Evolutionary conservation across 148 eudicot species (phyloP).

Genomic region (Vaccinium macrocarpon): DNA sequence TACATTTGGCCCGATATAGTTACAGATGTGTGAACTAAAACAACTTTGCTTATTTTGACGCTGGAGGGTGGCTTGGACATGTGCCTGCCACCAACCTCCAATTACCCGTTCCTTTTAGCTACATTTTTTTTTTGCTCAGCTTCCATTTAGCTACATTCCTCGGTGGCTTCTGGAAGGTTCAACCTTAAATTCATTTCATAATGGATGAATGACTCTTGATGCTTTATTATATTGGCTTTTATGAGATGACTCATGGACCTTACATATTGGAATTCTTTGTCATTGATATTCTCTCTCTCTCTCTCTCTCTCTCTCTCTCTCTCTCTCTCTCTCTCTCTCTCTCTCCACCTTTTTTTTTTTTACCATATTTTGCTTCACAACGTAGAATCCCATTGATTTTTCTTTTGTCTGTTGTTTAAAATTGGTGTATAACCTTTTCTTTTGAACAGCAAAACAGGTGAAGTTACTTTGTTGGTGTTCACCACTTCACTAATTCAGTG

Average conservation of each 20-base stretch:
- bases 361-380: too few species aligned
- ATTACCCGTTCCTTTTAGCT: neutral
- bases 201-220: too few species aligned
- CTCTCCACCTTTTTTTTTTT: too few species aligned
- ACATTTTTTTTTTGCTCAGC: neutral
- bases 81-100: conserved; percentile 5
- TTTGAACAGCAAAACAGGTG: neutral
- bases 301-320: neutral
- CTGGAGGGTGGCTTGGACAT: neutral
- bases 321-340: neutral
- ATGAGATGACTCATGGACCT: neutral
- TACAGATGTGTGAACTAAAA: neutral
- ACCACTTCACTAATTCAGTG: neutral
- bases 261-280: neutral
- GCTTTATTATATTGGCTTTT: too few species aligned
- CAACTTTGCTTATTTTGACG: neutral
- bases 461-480: neutral
- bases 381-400: too few species aligned
- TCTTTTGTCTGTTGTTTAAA: neutral
- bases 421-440: neutral
- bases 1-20: neutral
- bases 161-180: neutral
- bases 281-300: neutral
- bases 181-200: too few species aligned
- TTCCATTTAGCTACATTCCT: neutral